Base-by-base conservation (phyloP, 257 asterid species). In the Vinca minor region DNA sequence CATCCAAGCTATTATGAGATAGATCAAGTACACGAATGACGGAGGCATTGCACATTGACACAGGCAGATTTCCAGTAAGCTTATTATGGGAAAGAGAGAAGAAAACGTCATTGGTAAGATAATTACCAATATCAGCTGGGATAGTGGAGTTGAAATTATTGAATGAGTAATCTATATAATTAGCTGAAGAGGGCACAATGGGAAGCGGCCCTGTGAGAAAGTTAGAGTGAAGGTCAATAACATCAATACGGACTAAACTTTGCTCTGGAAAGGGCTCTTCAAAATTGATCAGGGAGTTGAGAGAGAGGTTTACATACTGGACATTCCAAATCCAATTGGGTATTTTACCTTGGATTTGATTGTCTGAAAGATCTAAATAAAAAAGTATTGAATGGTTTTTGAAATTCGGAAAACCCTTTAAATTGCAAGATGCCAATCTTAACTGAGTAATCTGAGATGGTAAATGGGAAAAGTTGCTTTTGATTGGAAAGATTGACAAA, bases 271-370 rank as follows among this genome's bases (percentile, higher is more conserved):
- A 53, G 35, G 62, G 69, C 67, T 56, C 72, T 69, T 83, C 81
- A 48, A 65, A 25, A 69, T 20, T 69, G 4, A 18, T 75, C 14
- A 86, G 47, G 23, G 4, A 62, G 62, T 86, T 86, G 25, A 0
- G 2, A 2, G 91, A 86, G 44, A 84, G 79, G 74, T 86, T 84
- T 66, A 86, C 77, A 48, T 6, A 25, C 44, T 76, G 79, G 7
- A 78, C 42, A 28, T 44, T 39, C 91, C 94, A 84, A 41, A 86
- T 74, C 94, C 91, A 86, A 35, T 69, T 78, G 10, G 90, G 87
- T 29, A 83, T 59, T 64, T 76, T 70, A n/a, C 87, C 94, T 20
- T 0, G 0, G 2, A 85, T 74, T 56, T 35, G 60, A 58, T 85
- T 81, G 54, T 28, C 64, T 0, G 94, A 85, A 20, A 85, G 84